Percentiles rank a stretch among this genome's conserved stretches.
phyloP scores from a whole-genome alignment of 768 basidiomycete species.

The Phylloporus sp. region DNA sequence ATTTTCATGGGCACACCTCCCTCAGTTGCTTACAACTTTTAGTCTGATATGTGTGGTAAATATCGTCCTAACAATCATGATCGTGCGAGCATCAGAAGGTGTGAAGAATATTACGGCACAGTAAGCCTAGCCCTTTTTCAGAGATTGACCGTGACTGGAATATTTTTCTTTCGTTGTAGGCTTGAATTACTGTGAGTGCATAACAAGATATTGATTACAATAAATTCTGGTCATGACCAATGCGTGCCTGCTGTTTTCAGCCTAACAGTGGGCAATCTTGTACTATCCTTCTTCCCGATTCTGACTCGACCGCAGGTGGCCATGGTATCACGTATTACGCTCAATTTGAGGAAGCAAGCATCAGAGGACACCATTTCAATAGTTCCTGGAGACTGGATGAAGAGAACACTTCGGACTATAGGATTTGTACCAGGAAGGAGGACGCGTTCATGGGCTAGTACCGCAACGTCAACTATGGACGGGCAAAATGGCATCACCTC shows the following conservation, averaged over 20 bases:
- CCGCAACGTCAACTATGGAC: background rate
- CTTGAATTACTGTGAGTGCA: slow-evolving; percentile 38
- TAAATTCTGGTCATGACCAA: slow-evolving; percentile 29
- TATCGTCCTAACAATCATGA: slow-evolving; percentile 36
- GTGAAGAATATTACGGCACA: slow-evolving; percentile 36
- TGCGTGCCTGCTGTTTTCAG: slow-evolving; percentile 29
- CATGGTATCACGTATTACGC: slow-evolving; percentile 67
- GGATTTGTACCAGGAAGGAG: background rate
- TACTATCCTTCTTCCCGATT: background rate
- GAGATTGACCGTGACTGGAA: background rate
- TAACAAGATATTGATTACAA: background rate
- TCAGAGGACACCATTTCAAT: background rate
- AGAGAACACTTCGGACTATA: background rate
- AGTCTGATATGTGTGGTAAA: slow-evolving; percentile 39
- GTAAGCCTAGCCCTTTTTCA: slow-evolving; percentile 7
- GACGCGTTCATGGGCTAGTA: background rate
- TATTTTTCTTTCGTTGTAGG: slow-evolving; percentile 11
- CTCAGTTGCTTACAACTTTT: background rate
- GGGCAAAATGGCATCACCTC: background rate
- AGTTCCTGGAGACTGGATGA: background rate
- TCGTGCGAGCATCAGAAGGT: slow-evolving; percentile 25
- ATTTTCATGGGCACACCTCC: background rate
- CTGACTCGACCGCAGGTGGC: slow-evolving; percentile 36
- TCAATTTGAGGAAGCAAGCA: slow-evolving; percentile 46
- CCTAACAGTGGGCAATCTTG: slow-evolving; percentile 10